Base-by-base conservation (phyloP, 306 rosid species). In the Prunus mume region DNA sequence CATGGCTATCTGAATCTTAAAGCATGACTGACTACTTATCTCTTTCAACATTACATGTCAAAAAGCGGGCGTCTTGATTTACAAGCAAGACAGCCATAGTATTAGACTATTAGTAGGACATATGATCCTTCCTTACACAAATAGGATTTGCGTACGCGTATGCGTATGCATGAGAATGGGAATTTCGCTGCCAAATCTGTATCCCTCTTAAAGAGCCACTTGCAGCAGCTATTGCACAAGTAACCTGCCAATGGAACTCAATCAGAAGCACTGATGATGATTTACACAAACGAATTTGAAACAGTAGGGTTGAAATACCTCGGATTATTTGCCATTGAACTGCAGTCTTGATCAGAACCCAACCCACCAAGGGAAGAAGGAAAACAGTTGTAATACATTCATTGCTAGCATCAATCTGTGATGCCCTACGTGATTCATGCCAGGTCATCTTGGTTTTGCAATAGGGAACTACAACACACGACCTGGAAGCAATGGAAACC, bases 381-480 rank as follows among this genome's bases (percentile, higher is more conserved):
- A 71, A 58, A 57, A 41, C 19, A 19, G 62, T 28, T 10, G 64
- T 34, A 18, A 51, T 19, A 22, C 17, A 47, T 47, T 28, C 13
- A 11, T 17, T 11, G 2, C 57, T 55, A 38, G 19, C 65, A n/a
- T 32, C 51, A 47, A 65, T 51, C n/a, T 4, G 75, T 58, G 68
- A 69, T 58, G 77, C 66, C 51, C 68, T 62, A 67, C 57, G 69
- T 52, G 72, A 63, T 52, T 74, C 78, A 71, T 46, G 82, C 73
- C 71, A 66, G 50, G 76, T 75, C 62, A 27, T 67, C 75, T 52
- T 78, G 52, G 69, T 71, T 80, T 71, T 85, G 49, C 71, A 30
- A 25, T 46, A 19, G 47, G 63, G 43, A 38, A 30, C 9, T 22
- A 43, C 22, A 3, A 5, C 54, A 43, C 14, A 11, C 25, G 22